Conservation (phyloP, 805 yeast genomes). For the Brettanomyces custersianus region DNA sequence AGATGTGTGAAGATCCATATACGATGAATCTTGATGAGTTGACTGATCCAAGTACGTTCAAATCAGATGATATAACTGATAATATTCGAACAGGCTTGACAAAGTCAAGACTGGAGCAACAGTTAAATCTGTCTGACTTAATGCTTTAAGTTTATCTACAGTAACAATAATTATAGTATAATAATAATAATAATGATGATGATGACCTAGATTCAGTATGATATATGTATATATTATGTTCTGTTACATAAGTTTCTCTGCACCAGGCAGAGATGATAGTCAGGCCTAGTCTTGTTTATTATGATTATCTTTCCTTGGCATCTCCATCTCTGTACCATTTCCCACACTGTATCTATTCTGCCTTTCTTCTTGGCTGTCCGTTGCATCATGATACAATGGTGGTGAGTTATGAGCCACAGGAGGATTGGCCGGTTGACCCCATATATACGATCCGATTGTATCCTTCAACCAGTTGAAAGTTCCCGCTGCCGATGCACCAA, state of each 20-base stretch:
- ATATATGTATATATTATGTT: too few species aligned
- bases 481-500: constrained; percentile 4
- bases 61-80: constrained; percentile 10
- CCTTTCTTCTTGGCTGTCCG: background rate
- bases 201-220: too few species aligned
- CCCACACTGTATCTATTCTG: background rate
- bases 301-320: background rate
- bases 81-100: too few species aligned
- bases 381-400: constrained; percentile 1
- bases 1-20: constrained; percentile 29
- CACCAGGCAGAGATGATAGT: too few species aligned
- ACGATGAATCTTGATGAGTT: constrained; percentile 37
- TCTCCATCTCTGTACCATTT: background rate
- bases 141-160: too few species aligned
- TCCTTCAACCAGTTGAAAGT: constrained; percentile 20
- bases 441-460: constrained; percentile 11
- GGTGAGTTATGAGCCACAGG: background rate
- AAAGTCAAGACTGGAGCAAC: background rate
- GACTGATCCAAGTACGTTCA: constrained; percentile 28
- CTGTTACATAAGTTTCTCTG: too few species aligned
- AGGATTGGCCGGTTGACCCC: constrained; percentile 5
- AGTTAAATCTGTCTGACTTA: background rate
- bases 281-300: too few species aligned
- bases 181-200: too few species aligned
- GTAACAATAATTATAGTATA: too few species aligned